Evolutionary conservation across 805 yeast species (phyloP).

Genomic region (Barnettozyma salicaria): DNA sequence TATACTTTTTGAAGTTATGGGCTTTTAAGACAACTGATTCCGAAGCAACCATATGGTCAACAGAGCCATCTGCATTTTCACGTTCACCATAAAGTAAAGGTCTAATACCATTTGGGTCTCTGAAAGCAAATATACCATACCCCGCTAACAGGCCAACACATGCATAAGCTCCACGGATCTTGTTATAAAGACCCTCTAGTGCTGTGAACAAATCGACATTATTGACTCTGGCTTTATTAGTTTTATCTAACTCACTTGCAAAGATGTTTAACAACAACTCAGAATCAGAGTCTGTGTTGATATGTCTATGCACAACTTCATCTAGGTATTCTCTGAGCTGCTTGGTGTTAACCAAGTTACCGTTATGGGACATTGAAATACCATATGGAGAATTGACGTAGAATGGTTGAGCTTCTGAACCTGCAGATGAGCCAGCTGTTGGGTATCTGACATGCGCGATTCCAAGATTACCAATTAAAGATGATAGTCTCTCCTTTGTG

Average conservation of each 20-base stretch:
- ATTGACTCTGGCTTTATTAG: constrained; percentile 89
- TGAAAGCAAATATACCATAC: constrained; percentile 88
- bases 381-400: constrained; percentile 98
- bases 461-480: constrained; percentile 90
- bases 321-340: constrained; percentile 77
- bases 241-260: constrained; percentile 86
- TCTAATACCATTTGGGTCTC: constrained; percentile 96
- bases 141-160: constrained; percentile 95
- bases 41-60: constrained; percentile 91
- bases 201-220: constrained; percentile 86
- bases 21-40: constrained; percentile 94
- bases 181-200: constrained; percentile 69
- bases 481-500: constrained; percentile 71
- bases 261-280: constrained; percentile 85
- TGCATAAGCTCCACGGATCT: constrained; percentile 95
- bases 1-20: constrained; percentile 71
- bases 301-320: constrained; percentile 92
- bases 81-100: constrained; percentile 88
- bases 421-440: constrained; percentile 94
- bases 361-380: constrained; percentile 84
- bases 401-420: constrained; percentile 97
- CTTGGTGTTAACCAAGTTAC: constrained; percentile 84
- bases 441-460: constrained; percentile 93
- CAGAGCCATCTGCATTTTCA: constrained; percentile 54
- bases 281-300: constrained; percentile 94